Conservation (phyloP, 345 rosid genomes). For the Gossypium bickii region DNA sequence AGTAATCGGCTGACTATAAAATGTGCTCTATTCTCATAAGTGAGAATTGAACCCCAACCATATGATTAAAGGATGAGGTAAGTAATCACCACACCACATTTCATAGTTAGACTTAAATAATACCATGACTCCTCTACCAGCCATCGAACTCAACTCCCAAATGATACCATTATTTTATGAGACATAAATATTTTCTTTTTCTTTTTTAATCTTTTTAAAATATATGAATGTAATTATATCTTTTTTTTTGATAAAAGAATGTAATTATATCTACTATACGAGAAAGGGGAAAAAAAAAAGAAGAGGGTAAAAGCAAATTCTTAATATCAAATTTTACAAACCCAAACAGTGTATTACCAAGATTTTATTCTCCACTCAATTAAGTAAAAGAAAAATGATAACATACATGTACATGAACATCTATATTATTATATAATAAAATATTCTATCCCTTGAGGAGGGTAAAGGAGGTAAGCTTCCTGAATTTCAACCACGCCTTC, state of each 20-base stretch:
- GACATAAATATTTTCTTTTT: not conserved
- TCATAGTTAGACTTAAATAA: no score
- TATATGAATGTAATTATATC: no score
- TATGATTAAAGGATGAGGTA: fast-evolving
- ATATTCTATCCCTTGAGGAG: not conserved
- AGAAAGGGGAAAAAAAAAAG: not conserved
- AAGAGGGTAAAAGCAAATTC: not conserved
- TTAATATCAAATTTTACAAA: not conserved
- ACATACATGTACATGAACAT: not conserved
- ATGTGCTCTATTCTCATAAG: no score
- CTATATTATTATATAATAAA: not conserved
- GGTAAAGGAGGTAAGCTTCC: constrained; percentile 30
- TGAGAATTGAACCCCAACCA: no score
- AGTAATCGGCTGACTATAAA: no score
- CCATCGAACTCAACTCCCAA: no score
- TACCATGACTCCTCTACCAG: no score
- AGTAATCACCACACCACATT: no score
- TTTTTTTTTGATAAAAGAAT: no score
- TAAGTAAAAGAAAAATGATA: not conserved
- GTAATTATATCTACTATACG: no score
- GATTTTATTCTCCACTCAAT: not conserved
- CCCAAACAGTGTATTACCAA: not conserved
- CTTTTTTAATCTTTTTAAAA: not conserved
- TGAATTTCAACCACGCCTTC: constrained; percentile 25
- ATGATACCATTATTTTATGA: no score